Base-by-base conservation (phyloP, 1,139 yeast species). In the Sugiyamaella grinbergsii region DNA sequence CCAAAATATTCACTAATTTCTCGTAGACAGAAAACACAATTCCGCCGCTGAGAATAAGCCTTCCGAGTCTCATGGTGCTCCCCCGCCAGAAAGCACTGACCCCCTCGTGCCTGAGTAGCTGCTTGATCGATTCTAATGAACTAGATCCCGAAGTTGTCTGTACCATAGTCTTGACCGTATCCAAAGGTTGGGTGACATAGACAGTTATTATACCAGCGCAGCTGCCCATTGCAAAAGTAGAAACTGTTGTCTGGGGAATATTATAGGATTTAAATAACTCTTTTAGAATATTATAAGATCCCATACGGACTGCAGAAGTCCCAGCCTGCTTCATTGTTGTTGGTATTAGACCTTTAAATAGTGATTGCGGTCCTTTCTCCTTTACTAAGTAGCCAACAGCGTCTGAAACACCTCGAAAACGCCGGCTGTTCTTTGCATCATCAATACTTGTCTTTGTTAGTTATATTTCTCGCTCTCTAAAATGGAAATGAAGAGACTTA, bases 11-110 rank as follows among this genome's bases (percentile, higher is more conserved):
- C 70, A 89, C 73, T 74, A 89, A 85, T 71, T 88, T 86, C 66
- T 90, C 97, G 68, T 90, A 90, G 51, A 90, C 86, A 28, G 96
- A 89, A 70, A 90, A 90, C 13, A 90, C 96, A 59, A 90, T 90
- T 61, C 97, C 97, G 52, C 97, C 97, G 71, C 95, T 85, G 64
- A 91, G 76, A 36, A 90, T 82, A 64, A 91, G 77, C 62, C 98
- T 79, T 2, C 97, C 98, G 57, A 91, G 74, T 66, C 98, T 77
- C 46, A 97, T 97, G 1, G 97, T 90, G 34, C 97, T 96, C 56
- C 98, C 98, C 71, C 87, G 87, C 98, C 98, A 91, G 72, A 90
- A 87, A 4, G 96, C 85, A 62, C 80, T 73, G 58, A 88, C 70
- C 11, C 98, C 97, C 71, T 91, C 98, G 51, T 90, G 85, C 65